Percentiles rank a stretch among this genome's conserved stretches.
phyloP scores from a whole-genome alignment of 75 land plant genomes.

The Larix kaempferi region DNA sequence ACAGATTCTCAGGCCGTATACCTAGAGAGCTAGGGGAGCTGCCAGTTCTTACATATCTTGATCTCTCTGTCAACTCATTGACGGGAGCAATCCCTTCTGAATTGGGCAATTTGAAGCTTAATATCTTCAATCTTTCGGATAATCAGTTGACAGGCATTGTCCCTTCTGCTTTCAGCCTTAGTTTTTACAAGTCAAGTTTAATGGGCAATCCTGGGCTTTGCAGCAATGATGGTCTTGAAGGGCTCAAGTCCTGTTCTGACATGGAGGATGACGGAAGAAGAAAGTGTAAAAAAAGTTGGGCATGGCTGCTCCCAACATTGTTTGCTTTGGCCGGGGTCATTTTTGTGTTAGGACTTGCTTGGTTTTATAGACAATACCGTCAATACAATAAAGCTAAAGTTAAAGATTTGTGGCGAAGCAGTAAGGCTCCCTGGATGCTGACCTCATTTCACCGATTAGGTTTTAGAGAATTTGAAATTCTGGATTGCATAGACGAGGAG shows the following conservation, averaged over 20 bases:
- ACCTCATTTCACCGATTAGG: conserved; percentile 6
- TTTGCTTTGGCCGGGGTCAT: conserved; percentile 40
- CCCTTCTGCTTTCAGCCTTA: conserved; percentile 29
- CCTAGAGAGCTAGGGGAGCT: conserved; percentile 35
- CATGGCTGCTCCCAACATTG: conserved; percentile 31
- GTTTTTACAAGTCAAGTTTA: conserved; percentile 16
- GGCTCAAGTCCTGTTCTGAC: neutral
- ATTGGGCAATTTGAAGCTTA: conserved; percentile 40
- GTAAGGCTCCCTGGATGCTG: neutral
- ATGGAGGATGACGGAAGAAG: neutral
- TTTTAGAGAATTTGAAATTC: conserved; percentile 2
- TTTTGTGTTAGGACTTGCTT: conserved; percentile 36
- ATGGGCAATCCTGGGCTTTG: conserved; percentile 39
- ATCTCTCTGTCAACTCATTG: conserved; percentile 32
- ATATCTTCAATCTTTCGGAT: conserved; percentile 36
- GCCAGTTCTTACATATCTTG: conserved; percentile 37
- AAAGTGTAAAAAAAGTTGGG: neutral
- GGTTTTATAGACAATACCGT: conserved; percentile 37
- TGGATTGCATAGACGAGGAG: conserved; percentile 22
- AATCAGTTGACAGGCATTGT: conserved; percentile 43
- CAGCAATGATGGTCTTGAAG: conserved; percentile 8
- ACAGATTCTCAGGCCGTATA: conserved; percentile 44
- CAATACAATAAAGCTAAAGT: conserved; percentile 21
- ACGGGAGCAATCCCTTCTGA: conserved; percentile 42
- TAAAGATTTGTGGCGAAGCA: conserved; percentile 10